Evolutionary conservation across 2,329 filamentous ascomycete genomes (phyloP).

Genomic region (Colletotrichum sp.): DNA sequence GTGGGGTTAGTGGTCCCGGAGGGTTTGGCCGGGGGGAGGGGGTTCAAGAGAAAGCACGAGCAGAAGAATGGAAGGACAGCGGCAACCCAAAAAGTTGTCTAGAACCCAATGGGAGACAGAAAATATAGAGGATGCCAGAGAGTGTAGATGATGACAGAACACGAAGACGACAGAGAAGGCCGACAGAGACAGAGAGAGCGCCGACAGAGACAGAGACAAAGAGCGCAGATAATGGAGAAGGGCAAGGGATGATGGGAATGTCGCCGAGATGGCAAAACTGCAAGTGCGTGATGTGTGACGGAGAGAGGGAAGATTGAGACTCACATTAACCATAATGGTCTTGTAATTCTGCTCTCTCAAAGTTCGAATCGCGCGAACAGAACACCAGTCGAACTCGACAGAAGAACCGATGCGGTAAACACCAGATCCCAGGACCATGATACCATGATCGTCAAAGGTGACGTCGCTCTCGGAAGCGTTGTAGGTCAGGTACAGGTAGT

Average conservation of each 20-base stretch:
- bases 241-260: neutral
- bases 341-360: slow-evolving; percentile 84
- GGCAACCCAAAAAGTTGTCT: neutral
- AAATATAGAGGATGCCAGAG: too few species aligned
- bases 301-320: neutral
- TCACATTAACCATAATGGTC: slow-evolving; percentile 87
- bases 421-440: slow-evolving; percentile 96
- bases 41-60: neutral
- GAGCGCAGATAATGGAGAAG: neutral
- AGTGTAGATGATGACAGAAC: neutral
- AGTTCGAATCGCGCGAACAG: slow-evolving; percentile 90
- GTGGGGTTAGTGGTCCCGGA: neutral
- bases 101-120: too few species aligned
- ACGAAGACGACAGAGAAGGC: neutral
- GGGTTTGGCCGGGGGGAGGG: too few species aligned
- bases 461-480: slow-evolving; percentile 89
- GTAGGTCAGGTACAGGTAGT: slow-evolving; percentile 97
- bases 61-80: neutral
- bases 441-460: slow-evolving; percentile 83
- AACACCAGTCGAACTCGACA: slow-evolving; percentile 99
- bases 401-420: slow-evolving; percentile 98
- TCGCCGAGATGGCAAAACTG: neutral
- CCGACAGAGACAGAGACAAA: neutral
- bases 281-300: neutral
- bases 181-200: neutral